These are phyloP conservation scores for Excoecaria cochinchinensis DNA, from an alignment of 345 rosid genomes.

Conservation along the genomic window DNA sequence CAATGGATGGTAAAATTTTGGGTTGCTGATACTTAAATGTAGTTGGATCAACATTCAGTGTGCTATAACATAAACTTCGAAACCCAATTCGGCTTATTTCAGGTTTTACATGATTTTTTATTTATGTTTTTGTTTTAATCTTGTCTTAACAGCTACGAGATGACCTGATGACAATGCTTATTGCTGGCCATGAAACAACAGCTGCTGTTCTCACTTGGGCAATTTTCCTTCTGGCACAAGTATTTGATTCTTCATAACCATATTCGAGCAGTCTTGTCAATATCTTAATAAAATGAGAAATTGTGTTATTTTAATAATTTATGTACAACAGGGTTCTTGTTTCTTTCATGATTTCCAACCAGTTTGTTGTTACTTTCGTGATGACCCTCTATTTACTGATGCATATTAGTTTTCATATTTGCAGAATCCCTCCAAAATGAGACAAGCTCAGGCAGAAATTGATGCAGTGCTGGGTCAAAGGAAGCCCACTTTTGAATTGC, in stretches of 20 bases:
- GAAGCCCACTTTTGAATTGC: conserved; percentile 59
- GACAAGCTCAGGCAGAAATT: conserved; percentile 85
- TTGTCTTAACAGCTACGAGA: conserved; percentile 67
- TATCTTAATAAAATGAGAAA: background rate
- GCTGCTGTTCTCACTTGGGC: conserved; percentile 99
- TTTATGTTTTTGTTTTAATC: conserved; percentile 3
- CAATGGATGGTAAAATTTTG: background rate
- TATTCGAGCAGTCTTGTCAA: conserved; percentile 4
- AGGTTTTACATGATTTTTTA: conserved; percentile 1
- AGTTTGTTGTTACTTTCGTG: background rate
- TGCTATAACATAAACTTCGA: background rate
- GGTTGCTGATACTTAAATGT: background rate
- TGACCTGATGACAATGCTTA: conserved; percentile 90
- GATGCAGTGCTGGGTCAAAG: conserved; percentile 68
- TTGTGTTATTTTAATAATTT: background rate
- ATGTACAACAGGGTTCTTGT: background rate
- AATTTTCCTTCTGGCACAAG: conserved; percentile 86
- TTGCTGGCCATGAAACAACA: conserved; percentile 97
- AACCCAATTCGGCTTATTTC: background rate
- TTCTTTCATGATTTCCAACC: background rate
- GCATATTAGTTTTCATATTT: conserved; percentile 13
- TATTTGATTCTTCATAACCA: conserved; percentile 35
- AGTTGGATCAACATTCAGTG: background rate
- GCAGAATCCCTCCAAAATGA: conserved; percentile 77
- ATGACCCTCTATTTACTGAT: conserved; percentile 5